Evolutionary conservation across 2,329 filamentous ascomycete genomes (phyloP), one percentile per base, ranked within the genome.

Genomic region (Fusarium nisikadoi): DNA sequence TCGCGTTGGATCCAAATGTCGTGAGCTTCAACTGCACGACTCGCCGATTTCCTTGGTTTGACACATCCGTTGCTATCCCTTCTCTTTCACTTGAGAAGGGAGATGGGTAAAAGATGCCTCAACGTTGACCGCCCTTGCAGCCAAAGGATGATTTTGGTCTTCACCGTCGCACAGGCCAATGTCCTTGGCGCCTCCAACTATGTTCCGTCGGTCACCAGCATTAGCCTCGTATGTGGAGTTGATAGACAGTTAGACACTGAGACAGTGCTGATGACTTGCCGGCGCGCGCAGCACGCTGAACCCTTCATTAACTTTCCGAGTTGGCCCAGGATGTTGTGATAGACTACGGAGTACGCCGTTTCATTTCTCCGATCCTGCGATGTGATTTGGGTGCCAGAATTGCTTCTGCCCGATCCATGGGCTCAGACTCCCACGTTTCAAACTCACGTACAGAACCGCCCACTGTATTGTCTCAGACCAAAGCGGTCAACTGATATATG

Each of bases 191-290:
- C 52, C 65, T 67, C 42, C 52, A 53, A 41, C 64, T 35, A 35
- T 55, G 42, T 42, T 53, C 36, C 42, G 55, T 43, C 35, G 36
- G 59, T 56, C 45, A 47, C 42, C 59, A 58, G 35, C 36, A 50
- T 41, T 35, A 55, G 42, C 29, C 29, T 42, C 41, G 23, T 39
- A 17, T 49, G 39, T 43, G 38, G 62, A 46, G 52, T 53, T 43
- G 68, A 36, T 56, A 50, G 42, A 47, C 27, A 47, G 27, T n/a
- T 47, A 31, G 27, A 68, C 33, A 62, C 60, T 67, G 70, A 72
- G 69, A 70, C 65, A 72, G 57, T 62, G 56, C 55, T 66, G 62
- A 66, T 72, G 70, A 70, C 69, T 67, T 65, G 65, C 65, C 69
- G 55, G 65, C 47, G 59, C 38, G 59, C 41, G 39, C 39, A 64